Base-by-base conservation (phyloP, 768 basidiomycete genomes). In the Boletus rubropictus region DNA sequence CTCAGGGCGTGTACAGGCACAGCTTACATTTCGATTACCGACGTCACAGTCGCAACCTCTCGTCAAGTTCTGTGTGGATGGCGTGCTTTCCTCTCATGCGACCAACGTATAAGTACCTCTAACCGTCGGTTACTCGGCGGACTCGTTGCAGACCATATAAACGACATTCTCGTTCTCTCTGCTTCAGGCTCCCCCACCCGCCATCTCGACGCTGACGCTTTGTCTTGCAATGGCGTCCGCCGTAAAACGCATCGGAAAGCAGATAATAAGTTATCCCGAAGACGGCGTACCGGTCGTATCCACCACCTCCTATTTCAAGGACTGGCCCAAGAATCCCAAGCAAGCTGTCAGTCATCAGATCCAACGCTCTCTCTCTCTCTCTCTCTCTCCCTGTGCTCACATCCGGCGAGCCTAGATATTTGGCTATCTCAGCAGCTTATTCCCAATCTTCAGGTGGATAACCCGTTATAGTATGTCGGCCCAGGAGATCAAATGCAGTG, bases 381-480 rank as follows among this genome's bases (percentile, higher is more conserved):
- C n/a, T n/a, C n/a, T n/a, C n/a, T n/a, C n/a, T n/a, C n/a, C 9
- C 22, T 2, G 24, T 5, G 33, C 48, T 56, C 33, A 50, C 45
- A 14, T 25, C 17, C 6, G 14, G 9, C 11, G n/a, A 32, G 25
- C 28, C 18, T 54, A 92, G 88, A 59, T 75, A 32, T 64, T 74
- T 40, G 56, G 73, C 48, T 96, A 96, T 58, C n/a, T 90, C 25
- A 55, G 66, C 39, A 75, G 79, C 52, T 70, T 96, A 12, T 95
- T 96, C 66, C 93, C 93, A 0, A 87, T 96, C 61, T 22, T 90
- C 0, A 70, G 77, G 27, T 97, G 93, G 93, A 84, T 89, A 32
- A 75, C 80, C 3, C 77, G 90, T 60, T 97, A 97, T 70, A 95
- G 88, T 86, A 45, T 54, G 82, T 71, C 18, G 9, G 1, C 4